Evolutionary conservation across 371 early-diverging fungal genomes (phyloP).

Genomic region (Lichtheimia ornata): DNA sequence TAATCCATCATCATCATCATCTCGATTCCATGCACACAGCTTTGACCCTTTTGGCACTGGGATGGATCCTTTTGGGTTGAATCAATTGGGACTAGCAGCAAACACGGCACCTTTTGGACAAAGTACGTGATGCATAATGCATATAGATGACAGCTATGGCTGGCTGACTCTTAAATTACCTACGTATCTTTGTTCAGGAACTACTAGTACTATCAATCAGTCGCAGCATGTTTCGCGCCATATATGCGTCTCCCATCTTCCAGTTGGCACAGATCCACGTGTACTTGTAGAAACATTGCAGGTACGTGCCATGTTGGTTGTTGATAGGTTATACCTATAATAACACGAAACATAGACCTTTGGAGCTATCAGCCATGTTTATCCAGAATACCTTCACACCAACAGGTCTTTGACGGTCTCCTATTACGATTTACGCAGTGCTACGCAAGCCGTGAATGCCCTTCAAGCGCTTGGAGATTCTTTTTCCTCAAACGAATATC

Average conservation of each 20-base stretch:
- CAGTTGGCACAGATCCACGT: background rate
- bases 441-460: background rate
- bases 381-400: constrained; percentile 6
- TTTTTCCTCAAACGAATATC: background rate
- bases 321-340: background rate
- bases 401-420: constrained; percentile 1
- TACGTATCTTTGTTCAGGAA: no score
- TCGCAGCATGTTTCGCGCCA: no score
- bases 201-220: no score
- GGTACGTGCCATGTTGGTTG: background rate
- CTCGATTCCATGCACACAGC: no score
- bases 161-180: no score
- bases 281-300: background rate
- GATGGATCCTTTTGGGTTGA: no score
- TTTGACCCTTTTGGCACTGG: no score
- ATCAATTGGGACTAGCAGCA: no score
- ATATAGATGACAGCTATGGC: no score
- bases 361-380: constrained; percentile 11
- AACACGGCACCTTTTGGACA: no score
- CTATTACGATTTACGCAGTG: constrained; percentile 13
- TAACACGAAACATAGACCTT: constrained; percentile 1
- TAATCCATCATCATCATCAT: no score
- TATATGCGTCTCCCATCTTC: background rate
- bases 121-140: no score
- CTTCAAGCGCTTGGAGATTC: background rate